Base-by-base conservation (phyloP, 768 basidiomycete species). In the Hortiboletus campestris region DNA sequence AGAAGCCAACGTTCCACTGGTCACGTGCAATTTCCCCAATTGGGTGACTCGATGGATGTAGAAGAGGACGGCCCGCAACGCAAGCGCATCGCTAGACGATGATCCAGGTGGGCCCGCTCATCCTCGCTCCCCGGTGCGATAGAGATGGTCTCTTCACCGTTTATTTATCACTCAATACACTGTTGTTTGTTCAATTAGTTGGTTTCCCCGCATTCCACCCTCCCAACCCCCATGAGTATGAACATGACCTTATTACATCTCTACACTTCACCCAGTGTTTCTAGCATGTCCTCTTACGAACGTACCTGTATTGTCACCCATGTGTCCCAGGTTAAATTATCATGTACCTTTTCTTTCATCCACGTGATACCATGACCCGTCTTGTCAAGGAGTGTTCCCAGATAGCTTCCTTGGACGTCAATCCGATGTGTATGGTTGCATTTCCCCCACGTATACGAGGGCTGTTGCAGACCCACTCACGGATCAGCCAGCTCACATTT, bases 51-150 rank as follows among this genome's bases (percentile, higher is more conserved):
- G 57, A 89, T 90, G 82, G 88, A 91, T 40, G 76, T 90, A 17
- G 89, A 91, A 62, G 89, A 91, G 49, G 88, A 88, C 14, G 79
- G 79, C 16, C 78, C 88, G 51, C 89, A 91, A 65, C 76, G 89
- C 64, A 91, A 91, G 66, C 80, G 89, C 45, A 79, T 88, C 34
- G 78, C 87, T 11, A 77, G 89, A 63, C 76, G 89, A 59, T 90
- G 50, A 70, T 16, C 16, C 22, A 35, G 38, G 43, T 49, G 36
- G 28, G 43, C 45, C 20, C 43, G 34, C 17, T 42, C 29, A 1
- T 39, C 40, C 38, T 40, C 39, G 13, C 38, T 31, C 10, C 19
- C 17, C 36, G 5, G 32, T 36, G 31, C 40, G 22, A 42, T 48
- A 28, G n/a, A 40, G 34, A n/a, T 45, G 8, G 46, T 29, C 6